A percentile compares a stretch with the other conserved stretches of the same genome.
These are phyloP conservation scores for Colletotrichum tamarilloi DNA, from an alignment of 2,329 filamentous ascomycete species.

Conservation along the genomic window DNA sequence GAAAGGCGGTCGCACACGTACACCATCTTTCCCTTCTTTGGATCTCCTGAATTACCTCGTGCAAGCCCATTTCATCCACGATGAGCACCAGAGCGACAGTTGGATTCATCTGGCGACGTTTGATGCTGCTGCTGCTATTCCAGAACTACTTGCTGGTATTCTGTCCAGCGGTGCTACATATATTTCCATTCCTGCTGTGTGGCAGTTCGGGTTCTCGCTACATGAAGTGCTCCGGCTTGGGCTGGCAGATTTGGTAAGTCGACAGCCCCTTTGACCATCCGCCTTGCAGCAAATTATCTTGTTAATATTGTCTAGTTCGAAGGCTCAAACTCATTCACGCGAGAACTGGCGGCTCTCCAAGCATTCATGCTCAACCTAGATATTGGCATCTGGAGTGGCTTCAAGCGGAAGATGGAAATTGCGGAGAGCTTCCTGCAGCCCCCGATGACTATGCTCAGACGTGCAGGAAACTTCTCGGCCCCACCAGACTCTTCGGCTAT, in stretches of 20 bases:
- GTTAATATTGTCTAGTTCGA: constrained; percentile 43
- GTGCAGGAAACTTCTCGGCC: constrained; percentile 44
- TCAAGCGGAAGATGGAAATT: constrained; percentile 52
- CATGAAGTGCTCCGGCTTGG: constrained; percentile 50
- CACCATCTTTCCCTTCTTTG: constrained; percentile 51
- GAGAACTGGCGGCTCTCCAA: constrained; percentile 46
- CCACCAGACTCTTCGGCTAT: constrained; percentile 18
- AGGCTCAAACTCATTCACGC: constrained; percentile 44
- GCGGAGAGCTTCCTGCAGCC: constrained; percentile 50
- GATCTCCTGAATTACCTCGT: constrained; percentile 52
- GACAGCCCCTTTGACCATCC: background rate
- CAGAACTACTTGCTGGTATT: constrained; percentile 50
- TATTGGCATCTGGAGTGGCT: constrained; percentile 50
- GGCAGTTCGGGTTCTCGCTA: constrained; percentile 53
- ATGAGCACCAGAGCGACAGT: constrained; percentile 29
- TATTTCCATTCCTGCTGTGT: constrained; percentile 49
- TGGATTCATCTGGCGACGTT: constrained; percentile 50
- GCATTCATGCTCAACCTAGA: constrained; percentile 48
- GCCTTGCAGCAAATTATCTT: background rate
- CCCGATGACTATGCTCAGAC: constrained; percentile 49
- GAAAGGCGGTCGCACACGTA: constrained; percentile 40
- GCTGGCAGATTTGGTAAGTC: constrained; percentile 38
- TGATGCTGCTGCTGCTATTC: constrained; percentile 46
- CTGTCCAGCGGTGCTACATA: constrained; percentile 50
- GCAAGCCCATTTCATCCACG: constrained; percentile 46